Base-by-base conservation (phyloP, 306 rosid species). In the Hippophae tibetana region DNA sequence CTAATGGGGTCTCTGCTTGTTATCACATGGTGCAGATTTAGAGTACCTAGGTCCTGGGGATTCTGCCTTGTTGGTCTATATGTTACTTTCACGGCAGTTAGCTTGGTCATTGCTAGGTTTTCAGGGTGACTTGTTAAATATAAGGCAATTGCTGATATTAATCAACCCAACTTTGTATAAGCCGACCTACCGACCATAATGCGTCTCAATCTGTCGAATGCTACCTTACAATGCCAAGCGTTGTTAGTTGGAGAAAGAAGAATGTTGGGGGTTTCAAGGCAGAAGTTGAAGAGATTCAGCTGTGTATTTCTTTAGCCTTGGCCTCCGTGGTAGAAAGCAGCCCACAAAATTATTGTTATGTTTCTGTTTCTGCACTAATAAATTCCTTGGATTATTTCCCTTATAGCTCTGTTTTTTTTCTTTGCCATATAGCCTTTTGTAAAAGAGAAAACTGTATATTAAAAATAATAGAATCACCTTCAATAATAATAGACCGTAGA, bases 41-140 rank as follows among this genome's bases (percentile, higher is more conserved):
- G 95, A 65, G 99, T 92, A 48, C 99, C 96, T 25, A 82, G 88
- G 74, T 82, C 79, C 69, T 92, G 96, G 96, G 99, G 99, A 18
- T 88, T 85, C 79, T 92, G 89, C 62, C 90, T 88, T 23, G 99
- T 92, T 38, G 89, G 95, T 25, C 75, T 92, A 53, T 92, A 88
- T 72, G 69, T 78, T 61, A 69, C 74, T 65, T 92, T 92, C 68
- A 86, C 60, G 74, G 99, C 86, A 9, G 73, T 62, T 53, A 85
- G 99, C 79, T 66, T 82, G 68, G 38, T 82, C 40, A 69, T 75
- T 72, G 90, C 90, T 71, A 77, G 76, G 79, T 86, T 88, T 81
- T 81, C 88, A 13, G 74, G 82, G 65, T 78, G 83, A 88, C 69
- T 63, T 45, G 43, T 13, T 42, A 8, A 8, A 43, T 61, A 48